Conservation (phyloP, 2,329 filamentous ascomycete genomes). For the Dryadomyces quercus-mongolicae region DNA sequence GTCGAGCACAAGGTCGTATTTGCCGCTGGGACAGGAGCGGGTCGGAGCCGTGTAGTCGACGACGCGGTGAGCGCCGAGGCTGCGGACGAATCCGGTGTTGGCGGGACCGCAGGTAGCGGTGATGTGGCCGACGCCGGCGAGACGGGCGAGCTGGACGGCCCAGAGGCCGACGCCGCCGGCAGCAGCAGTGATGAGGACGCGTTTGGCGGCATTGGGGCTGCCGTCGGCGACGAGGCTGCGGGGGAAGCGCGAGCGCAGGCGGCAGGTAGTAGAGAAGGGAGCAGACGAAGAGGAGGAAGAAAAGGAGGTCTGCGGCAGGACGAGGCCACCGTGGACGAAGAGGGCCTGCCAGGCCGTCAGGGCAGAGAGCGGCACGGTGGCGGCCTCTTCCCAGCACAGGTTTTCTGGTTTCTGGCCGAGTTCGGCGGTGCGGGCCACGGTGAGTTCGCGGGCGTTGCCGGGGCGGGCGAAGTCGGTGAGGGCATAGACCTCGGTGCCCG, state of each 20-base stretch:
- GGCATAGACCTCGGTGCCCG: constrained; percentile 19
- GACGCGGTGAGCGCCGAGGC: constrained; percentile 12
- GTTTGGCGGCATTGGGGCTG: constrained; percentile 8
- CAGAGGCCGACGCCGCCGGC: constrained; percentile 14
- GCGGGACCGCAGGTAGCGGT: constrained; percentile 8
- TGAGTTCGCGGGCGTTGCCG: constrained; percentile 13
- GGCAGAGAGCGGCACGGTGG: constrained; percentile 13
- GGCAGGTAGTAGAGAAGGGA: not conserved
- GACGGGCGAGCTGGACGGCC: constrained; percentile 15
- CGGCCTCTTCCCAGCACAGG: constrained; percentile 15
- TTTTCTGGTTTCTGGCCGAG: constrained; percentile 12
- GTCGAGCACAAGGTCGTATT: constrained; percentile 14
- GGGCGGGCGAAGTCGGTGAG: constrained; percentile 13
- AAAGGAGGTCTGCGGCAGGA: not conserved
- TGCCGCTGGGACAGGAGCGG: not conserved
- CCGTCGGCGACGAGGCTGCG: not conserved
- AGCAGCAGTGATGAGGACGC: constrained; percentile 15
- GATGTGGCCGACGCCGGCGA: constrained; percentile 13
- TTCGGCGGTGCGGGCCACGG: constrained; percentile 10
- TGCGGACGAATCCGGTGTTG: constrained; percentile 10
- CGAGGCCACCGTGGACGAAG: constrained; percentile 11
- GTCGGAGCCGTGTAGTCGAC: constrained; percentile 8
- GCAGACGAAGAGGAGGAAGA: not conserved
- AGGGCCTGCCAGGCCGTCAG: constrained; percentile 16
- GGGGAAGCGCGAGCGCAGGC: not conserved